Evolutionary conservation across 2,329 filamentous ascomycete species (phyloP), one percentile per base, ranked within the genome.

Genomic region (Beauveria sp.): DNA sequence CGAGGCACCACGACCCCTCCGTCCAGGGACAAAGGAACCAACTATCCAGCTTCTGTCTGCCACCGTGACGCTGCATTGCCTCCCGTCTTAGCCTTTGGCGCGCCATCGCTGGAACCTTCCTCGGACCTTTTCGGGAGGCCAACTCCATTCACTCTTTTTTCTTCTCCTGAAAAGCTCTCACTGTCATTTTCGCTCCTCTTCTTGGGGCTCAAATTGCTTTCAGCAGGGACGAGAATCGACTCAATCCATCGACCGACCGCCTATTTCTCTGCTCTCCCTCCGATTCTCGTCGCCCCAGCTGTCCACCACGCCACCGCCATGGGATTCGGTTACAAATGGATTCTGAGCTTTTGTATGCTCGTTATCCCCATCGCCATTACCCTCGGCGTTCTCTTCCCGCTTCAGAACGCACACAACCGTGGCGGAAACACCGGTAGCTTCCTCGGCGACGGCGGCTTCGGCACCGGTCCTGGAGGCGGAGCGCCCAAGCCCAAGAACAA

Each of bases 281-380:
- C 30, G 12, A 49, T 28, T 57, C 52, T 28, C 26, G 30, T 42
- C 34, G 28, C 34, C 28, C 16, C 28, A 5, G 7, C 56, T 14
- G 5, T 49, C 14, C 22, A 51, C 40, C 18, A 22, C 34, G 12
- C 38, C 53, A 22, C 57, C 64, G 65, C 65, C 66, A 78, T 79
- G 76, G 65, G 76, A 60, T 68, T 71, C 49, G 66, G 68, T 40
- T 60, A 74, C 56, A 71, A 75, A 64, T 77, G 79, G 69, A 67
- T 83, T 62, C 74, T 82, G 70, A 83, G 81, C 70, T 74, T 78
- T 58, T 73, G 73, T 66, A 74, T 84, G 55, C 66, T 83, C 63
- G 76, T 76, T 65, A 70, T 83, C 63, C 81, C 78, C 45, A 75
- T 82, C 62, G 80, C 75, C 62, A 73, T 76, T 60, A 81, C 79